Evolutionary conservation across 371 early-diverging fungal genomes (phyloP).

Genomic region (Mucor mucedo): DNA sequence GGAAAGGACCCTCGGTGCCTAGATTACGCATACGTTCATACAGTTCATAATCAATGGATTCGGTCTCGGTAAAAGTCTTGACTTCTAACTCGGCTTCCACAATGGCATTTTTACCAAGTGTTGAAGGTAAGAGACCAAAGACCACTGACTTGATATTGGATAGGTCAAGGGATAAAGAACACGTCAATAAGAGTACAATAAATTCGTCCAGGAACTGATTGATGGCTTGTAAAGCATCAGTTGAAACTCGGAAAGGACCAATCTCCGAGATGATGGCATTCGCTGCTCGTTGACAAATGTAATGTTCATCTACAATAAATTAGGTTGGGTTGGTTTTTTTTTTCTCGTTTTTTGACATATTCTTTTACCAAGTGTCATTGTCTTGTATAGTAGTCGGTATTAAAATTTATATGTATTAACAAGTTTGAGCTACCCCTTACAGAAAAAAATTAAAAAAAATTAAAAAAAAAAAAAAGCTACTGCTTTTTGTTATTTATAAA

Average conservation of each 20-base stretch:
- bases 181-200: slow-evolving; percentile 53
- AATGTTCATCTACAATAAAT: slow-evolving; percentile 51
- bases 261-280: slow-evolving; percentile 72
- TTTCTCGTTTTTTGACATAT: no score
- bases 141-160: slow-evolving; percentile 61
- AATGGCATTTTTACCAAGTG: slow-evolving; percentile 68
- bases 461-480: no score
- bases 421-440: no score
- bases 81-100: slow-evolving; percentile 73
- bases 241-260: slow-evolving; percentile 66
- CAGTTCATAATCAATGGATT: slow-evolving; percentile 51
- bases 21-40: slow-evolving; percentile 53
- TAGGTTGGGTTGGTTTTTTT: background rate
- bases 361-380: no score
- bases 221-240: slow-evolving; percentile 64
- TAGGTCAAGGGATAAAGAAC: slow-evolving; percentile 60
- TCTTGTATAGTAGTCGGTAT: no score
- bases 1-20: slow-evolving; percentile 33
- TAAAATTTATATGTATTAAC: no score
- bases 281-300: slow-evolving; percentile 69
- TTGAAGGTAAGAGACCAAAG: slow-evolving; percentile 57
- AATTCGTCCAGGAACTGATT: slow-evolving; percentile 72
- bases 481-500: no score
- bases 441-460: no score
- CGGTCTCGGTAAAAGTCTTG: slow-evolving; percentile 67